Evolutionary conservation across 257 asterid genomes (phyloP).

Genomic region (Primulina huaijiensis): DNA sequence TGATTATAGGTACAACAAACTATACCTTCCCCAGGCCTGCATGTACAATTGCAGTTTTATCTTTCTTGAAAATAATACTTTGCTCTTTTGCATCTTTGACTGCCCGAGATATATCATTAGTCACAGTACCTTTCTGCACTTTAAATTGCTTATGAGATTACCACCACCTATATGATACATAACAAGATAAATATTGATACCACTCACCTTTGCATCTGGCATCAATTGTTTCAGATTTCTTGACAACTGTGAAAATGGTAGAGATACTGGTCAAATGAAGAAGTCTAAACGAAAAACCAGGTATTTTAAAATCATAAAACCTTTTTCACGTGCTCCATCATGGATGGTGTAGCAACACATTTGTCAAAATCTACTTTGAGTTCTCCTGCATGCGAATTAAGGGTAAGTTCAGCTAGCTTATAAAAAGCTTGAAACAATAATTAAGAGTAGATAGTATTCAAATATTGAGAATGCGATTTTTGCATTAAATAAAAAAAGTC

Average conservation of each 20-base stretch:
- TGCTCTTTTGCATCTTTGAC: conserved; percentile 74
- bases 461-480: conserved; percentile 13
- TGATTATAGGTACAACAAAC: conserved; percentile 13
- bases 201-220: conserved; percentile 77
- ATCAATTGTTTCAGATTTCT: conserved; percentile 65
- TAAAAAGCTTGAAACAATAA: background rate
- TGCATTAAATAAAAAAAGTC: background rate
- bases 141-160: conserved; percentile 29
- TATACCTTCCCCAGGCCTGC: conserved; percentile 94
- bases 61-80: conserved; percentile 77
- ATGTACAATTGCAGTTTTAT: conserved; percentile 95
- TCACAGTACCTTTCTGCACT: conserved; percentile 84
- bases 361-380: conserved; percentile 76
- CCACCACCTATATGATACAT: conserved; percentile 24
- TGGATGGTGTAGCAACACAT: conserved; percentile 75
- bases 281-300: conserved; percentile 13
- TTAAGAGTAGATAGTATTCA: conserved; percentile 1
- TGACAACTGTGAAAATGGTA: conserved; percentile 57
- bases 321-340: conserved; percentile 88
- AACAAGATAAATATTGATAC: conserved; percentile 17
- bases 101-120: conserved; percentile 65
- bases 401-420: conserved; percentile 14
- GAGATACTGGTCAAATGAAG: conserved; percentile 16
- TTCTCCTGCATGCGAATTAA: conserved; percentile 53
- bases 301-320: conserved; percentile 34